Conservation (phyloP, 306 rosid species). For the Vigna mungo region DNA sequence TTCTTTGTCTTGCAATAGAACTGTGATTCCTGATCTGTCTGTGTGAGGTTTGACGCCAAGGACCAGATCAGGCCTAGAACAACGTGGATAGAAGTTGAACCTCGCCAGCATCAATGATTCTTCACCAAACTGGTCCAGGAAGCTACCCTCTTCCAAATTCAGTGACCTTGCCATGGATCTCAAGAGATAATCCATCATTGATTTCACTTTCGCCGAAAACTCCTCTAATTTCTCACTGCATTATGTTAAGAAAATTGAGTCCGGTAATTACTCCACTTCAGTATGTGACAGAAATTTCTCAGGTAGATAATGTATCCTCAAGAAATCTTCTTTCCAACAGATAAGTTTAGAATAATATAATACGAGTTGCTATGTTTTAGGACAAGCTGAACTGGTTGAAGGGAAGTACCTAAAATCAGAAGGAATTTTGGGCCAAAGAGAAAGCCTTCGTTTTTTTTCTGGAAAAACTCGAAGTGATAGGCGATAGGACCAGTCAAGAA, state of each 20-base stretch:
- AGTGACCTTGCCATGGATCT: constrained; percentile 61
- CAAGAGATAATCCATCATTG: constrained; percentile 52
- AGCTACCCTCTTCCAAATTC: constrained; percentile 57
- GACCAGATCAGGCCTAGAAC: constrained; percentile 69
- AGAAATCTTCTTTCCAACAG: not conserved
- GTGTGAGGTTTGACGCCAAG: constrained; percentile 76
- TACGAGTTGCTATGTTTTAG: no score
- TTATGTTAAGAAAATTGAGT: not conserved
- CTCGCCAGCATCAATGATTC: constrained; percentile 42
- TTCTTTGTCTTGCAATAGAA: constrained; percentile 64
- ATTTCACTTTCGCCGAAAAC: constrained; percentile 44
- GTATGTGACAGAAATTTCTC: not conserved
- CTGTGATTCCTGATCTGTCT: constrained; percentile 65
- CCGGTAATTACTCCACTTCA: not conserved
- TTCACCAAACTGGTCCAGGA: constrained; percentile 60
- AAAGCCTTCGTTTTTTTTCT: constrained; percentile 46
- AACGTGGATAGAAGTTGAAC: constrained; percentile 66
- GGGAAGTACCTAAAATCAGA: constrained; percentile 54
- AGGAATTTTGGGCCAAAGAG: constrained; percentile 71
- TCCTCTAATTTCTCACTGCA: constrained; percentile 53
- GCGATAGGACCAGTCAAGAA: constrained; percentile 65
- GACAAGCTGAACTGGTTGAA: not conserved
- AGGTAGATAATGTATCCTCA: not conserved
- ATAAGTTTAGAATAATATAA: not conserved
- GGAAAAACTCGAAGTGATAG: constrained; percentile 47